These are phyloP conservation scores for Solanum pinnatisectum DNA, from an alignment of 257 asterid species.

Conservation along the genomic window DNA sequence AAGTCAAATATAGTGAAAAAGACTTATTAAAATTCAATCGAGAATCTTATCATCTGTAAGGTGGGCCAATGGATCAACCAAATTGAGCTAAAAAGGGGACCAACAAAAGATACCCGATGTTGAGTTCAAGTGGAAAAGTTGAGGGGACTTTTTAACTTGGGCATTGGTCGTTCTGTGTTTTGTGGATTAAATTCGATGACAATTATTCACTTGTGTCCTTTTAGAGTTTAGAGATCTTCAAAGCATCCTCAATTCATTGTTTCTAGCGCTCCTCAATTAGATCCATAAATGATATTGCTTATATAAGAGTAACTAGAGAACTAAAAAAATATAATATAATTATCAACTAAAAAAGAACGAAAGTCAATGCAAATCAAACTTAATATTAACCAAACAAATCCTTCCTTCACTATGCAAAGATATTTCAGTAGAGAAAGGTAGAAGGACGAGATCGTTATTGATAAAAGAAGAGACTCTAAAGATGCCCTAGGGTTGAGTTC, in stretches of 20 bases:
- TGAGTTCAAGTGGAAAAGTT: background rate
- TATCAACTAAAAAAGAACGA: background rate
- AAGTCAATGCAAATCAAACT: background rate
- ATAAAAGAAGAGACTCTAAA: background rate
- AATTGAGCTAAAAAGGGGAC: background rate
- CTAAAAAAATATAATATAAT: background rate
- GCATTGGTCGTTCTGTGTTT: background rate
- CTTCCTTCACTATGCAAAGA: background rate
- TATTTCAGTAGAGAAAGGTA: background rate
- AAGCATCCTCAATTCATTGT: background rate
- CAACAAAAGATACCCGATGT: background rate
- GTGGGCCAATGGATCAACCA: background rate
- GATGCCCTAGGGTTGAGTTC: background rate
- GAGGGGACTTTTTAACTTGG: background rate
- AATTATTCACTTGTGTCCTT: background rate
- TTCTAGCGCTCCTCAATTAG: too few relatives aligned
- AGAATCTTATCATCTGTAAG: background rate
- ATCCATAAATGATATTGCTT: background rate
- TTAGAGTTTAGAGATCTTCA: too few relatives aligned
- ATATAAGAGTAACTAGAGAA: background rate
- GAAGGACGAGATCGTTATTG: background rate
- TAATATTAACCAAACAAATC: background rate
- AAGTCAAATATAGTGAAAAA: background rate
- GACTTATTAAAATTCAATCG: background rate
- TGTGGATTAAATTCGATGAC: too few relatives aligned